Base-by-base conservation (phyloP, 306 rosid genomes). In the Gastrolobium bilobum region DNA sequence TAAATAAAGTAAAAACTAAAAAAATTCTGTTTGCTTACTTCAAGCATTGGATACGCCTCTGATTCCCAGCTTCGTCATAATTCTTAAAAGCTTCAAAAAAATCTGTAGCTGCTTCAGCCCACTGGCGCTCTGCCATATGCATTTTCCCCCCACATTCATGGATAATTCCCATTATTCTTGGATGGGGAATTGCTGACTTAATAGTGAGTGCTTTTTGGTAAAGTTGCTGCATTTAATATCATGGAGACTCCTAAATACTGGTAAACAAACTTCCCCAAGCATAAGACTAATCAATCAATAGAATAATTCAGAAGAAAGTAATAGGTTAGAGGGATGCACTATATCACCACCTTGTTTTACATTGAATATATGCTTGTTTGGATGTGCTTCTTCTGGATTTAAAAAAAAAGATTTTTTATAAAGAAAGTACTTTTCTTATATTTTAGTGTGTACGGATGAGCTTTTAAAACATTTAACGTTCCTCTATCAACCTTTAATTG, bases 41-140 rank as follows among this genome's bases (percentile, higher is more conserved):
- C 83, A 95, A 83, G 90, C 98, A 95, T 82, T 92, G 99, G 76
- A 95, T 95, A 68, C 98, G 99, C 87, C 98, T 87, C 66, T 93
- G 99, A 73, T 93, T 95, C 78, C 99, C 99, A 74, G 99, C 98
- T 86, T 95, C 98, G 53, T 94, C 97, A 51, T 94, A 94, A 72
- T 94, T 90, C 87, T 94, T 94, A 78, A 94, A 94, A 62, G 97
- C 98, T 87, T 94, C 98, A 88, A 94, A 92, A 77, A 94, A 94
- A 87, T 92, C 98, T 0, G 99, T 95, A 10, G 99, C 98, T 9
- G 98, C 99, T 35, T 95, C 99, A 10, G 93, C 94, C 99, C 99
- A 95, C 73, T 93, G 99, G 68, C 98, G 96, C 92, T 95, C 99
- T 30, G 98, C 94, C 99, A 95, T 95, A 67, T 95, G 97, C 99